Evolutionary conservation across 257 asterid genomes (phyloP), one percentile per base, ranked within the genome.

Genomic region (Pogostemon cablin): DNA sequence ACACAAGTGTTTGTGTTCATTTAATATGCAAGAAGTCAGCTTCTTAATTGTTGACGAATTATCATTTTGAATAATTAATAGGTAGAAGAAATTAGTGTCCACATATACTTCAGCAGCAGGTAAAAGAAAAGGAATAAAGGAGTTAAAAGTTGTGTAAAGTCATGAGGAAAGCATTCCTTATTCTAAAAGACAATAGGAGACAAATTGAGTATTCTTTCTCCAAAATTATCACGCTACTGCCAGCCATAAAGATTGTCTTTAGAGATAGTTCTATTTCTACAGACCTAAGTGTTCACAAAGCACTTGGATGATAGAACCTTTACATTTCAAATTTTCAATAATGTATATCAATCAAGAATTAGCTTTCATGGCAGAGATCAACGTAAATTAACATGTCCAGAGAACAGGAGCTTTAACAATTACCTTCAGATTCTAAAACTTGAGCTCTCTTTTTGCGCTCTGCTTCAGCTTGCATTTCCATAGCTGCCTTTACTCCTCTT

Each of bases 401-500:
- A 62, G 35, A 61, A 72, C 67, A 20, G 15, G 69, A 71, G 52
- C 38, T 11, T 4, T 40, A 44, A 67, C 17, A 41, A 41, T 59
- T 75, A 87, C 99, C 99, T 87, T 93, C 99, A 59, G 97, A 90
- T 79, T 88, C 97, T 72, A 93, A 72, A 71, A 93, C 80, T 79
- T 87, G 96, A 69, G 97, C 99, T 78, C 99, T 86, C 85, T 77
- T 89, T 79, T 85, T 91, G 15, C 97, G 97, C 80, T 93, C 99
- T 52, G 99, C 99, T 82, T 93, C 98, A 46, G 95, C 97, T 79
- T 93, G 98, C 96, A 93, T 88, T 83, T 90, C 97, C 98, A 93
- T 93, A 2, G 96, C 97, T 1, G 85, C 97, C 85, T 79, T 88
- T 59, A 93, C 90, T 60, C 93, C 96, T 59, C 88, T 81, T 37